These are phyloP conservation scores for Rubroshorea leprosula DNA, from an alignment of 345 rosid genomes.

Conservation along the genomic window DNA sequence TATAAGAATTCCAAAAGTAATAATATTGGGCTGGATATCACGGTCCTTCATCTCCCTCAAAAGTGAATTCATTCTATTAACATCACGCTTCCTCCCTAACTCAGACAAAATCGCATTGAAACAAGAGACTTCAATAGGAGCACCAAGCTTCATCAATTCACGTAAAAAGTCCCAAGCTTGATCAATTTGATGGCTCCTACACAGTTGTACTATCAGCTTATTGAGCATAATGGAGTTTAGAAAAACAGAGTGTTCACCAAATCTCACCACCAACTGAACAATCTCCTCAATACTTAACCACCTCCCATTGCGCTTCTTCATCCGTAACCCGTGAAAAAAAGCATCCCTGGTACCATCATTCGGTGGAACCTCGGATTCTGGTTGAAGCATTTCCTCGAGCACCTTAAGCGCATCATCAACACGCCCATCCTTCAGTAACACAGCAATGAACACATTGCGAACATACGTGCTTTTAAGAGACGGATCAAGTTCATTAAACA, in stretches of 20 bases:
- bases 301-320: slow-evolving; percentile 21
- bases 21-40: slow-evolving; percentile 42
- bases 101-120: slow-evolving; percentile 58
- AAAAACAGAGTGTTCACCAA: slow-evolving; percentile 41
- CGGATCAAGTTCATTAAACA: slow-evolving; percentile 39
- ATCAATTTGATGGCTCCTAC: slow-evolving; percentile 29
- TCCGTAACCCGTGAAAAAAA: slow-evolving; percentile 35
- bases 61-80: slow-evolving; percentile 48
- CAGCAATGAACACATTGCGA: slow-evolving; percentile 35
- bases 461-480: slow-evolving; percentile 32
- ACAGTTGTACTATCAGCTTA: slow-evolving; percentile 40
- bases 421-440: slow-evolving; percentile 30
- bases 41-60: slow-evolving; percentile 52
- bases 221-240: slow-evolving; percentile 40
- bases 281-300: slow-evolving; percentile 30
- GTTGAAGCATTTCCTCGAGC: slow-evolving; percentile 83
- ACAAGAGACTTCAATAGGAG: slow-evolving; percentile 35
- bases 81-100: slow-evolving; percentile 41
- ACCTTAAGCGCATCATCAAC: slow-evolving; percentile 51
- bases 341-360: slow-evolving; percentile 38
- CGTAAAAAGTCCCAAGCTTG: slow-evolving; percentile 45
- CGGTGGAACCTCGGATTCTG: slow-evolving; percentile 34
- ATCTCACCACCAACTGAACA: slow-evolving; percentile 34
- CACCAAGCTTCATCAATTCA: slow-evolving; percentile 40
- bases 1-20: slow-evolving; percentile 63